A percentile compares a stretch with the other conserved stretches of the same genome.
These are phyloP conservation scores for Schizopora paradoxa DNA, from an alignment of 1,284 basidiomycete species.

Conservation along the genomic window DNA sequence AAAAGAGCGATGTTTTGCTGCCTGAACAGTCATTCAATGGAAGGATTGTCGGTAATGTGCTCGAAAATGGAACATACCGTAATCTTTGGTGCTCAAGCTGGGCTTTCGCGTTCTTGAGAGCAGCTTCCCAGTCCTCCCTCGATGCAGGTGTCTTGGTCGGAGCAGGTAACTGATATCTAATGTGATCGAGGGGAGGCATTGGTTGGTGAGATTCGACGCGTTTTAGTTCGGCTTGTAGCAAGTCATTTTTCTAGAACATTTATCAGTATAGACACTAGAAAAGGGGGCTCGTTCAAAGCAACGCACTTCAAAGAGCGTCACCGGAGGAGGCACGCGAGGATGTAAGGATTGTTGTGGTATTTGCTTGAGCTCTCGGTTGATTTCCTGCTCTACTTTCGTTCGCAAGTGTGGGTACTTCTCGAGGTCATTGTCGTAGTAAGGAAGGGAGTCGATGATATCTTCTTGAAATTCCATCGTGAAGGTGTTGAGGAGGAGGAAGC, in stretches of 20 bases:
- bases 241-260: conserved; percentile 48
- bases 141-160: conserved; percentile 61
- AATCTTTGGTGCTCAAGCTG: conserved; percentile 89
- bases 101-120: conserved; percentile 75
- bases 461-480: conserved; percentile 16
- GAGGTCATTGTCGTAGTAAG: conserved; percentile 93
- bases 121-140: conserved; percentile 74
- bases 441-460: conserved; percentile 73
- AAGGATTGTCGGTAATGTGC: conserved; percentile 6
- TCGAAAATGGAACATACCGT: conserved; percentile 45
- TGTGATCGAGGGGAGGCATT: conserved; percentile 69
- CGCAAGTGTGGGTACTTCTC: conserved; percentile 69
- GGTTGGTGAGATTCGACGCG: conserved; percentile 69
- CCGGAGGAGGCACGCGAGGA: conserved; percentile 64
- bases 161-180: conserved; percentile 75
- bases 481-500: conserved; percentile 4
- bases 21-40: conserved; percentile 34
- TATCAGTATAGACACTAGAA: conserved; percentile 13
- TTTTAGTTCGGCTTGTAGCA: conserved; percentile 67
- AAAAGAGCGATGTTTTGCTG: conserved; percentile 83
- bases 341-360: conserved; percentile 46
- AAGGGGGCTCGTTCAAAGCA: conserved; percentile 15
- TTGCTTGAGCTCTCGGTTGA: conserved; percentile 61
- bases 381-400: conserved; percentile 67
- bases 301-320: conserved; percentile 66